Evolutionary conservation across 805 yeast genomes (phyloP).

Genomic region (Candida tammaniensis): DNA sequence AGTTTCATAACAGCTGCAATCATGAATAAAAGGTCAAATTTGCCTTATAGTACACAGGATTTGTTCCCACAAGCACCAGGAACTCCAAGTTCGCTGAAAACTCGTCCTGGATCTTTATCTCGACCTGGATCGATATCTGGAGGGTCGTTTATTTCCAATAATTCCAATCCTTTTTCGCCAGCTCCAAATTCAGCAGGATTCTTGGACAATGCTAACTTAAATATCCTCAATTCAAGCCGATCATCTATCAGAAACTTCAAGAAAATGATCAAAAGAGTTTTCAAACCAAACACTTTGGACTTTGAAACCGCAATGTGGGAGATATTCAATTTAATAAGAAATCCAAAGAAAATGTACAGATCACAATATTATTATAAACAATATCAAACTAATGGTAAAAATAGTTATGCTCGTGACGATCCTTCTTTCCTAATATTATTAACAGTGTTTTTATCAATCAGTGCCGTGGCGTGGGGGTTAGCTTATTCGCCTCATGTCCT

Average conservation of each 20-base stretch:
- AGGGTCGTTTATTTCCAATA: slow-evolving; percentile 1
- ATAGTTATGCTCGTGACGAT: slow-evolving; percentile 84
- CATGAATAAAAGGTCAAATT: slow-evolving; percentile 37
- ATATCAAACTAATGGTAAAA: slow-evolving; percentile 19
- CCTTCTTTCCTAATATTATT: slow-evolving; percentile 81
- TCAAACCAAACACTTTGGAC: slow-evolving; percentile 79
- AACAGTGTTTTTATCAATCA: slow-evolving; percentile 59
- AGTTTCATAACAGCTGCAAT: background rate
- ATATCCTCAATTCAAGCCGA: slow-evolving; percentile 2
- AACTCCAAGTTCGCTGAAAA: slow-evolving; percentile 17
- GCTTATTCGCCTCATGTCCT: slow-evolving; percentile 66
- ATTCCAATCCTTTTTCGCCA: slow-evolving; percentile 1
- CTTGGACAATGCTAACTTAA: background rate
- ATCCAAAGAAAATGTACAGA: slow-evolving; percentile 80
- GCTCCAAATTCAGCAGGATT: slow-evolving; percentile 1
- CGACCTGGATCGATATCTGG: slow-evolving; percentile 23
- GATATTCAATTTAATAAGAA: slow-evolving; percentile 64
- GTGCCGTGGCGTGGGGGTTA: slow-evolving; percentile 89
- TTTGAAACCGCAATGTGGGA: slow-evolving; percentile 95
- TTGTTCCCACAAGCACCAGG: slow-evolving; percentile 30
- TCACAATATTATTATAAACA: slow-evolving; percentile 74
- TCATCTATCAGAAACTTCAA: slow-evolving; percentile 21
- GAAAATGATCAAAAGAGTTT: slow-evolving; percentile 32
- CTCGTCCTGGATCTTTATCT: slow-evolving; percentile 2
- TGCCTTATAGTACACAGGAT: slow-evolving; percentile 44